A percentile compares a stretch with the other conserved stretches of the same genome.
Evolutionary conservation across 805 yeast species (phyloP).

Genomic region (Wickerhamomyces chaumierensis): DNA sequence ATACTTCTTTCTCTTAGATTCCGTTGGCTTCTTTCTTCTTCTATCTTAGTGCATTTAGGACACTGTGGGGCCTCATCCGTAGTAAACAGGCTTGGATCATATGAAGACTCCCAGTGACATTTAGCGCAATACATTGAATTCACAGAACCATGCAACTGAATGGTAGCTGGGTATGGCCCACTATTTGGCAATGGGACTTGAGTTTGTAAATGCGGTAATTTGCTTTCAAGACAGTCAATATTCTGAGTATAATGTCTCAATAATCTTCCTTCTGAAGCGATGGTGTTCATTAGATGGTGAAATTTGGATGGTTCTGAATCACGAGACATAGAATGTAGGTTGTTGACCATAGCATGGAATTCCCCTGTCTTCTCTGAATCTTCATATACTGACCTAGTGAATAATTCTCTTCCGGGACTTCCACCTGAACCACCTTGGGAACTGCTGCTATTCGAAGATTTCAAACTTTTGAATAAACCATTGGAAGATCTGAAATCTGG

Average conservation of each 20-base stretch:
- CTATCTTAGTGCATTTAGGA: conserved; percentile 51
- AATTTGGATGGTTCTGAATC: conserved; percentile 62
- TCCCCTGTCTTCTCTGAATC: conserved; percentile 44
- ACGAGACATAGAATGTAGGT: conserved; percentile 42
- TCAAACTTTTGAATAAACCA: conserved; percentile 58
- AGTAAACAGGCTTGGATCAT: conserved; percentile 42
- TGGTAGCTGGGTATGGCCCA: conserved; percentile 40
- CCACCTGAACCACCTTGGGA: no score
- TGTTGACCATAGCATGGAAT: conserved; percentile 67
- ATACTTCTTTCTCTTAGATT: conserved; percentile 56
- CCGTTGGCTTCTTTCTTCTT: conserved; percentile 40
- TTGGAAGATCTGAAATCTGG: conserved; percentile 77
- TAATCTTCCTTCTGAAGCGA: conserved; percentile 54
- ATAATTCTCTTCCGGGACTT: conserved; percentile 52
- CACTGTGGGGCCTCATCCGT: conserved; percentile 43
- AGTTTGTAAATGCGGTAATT: conserved; percentile 38
- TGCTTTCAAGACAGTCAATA: conserved; percentile 69
- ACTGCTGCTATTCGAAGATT: conserved; percentile 11
- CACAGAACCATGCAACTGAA: conserved; percentile 82
- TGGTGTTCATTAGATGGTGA: conserved; percentile 48
- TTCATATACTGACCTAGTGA: conserved; percentile 70
- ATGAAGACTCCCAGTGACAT: conserved; percentile 46
- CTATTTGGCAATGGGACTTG: conserved; percentile 34
- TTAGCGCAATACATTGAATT: conserved; percentile 66
- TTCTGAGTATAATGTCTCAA: conserved; percentile 78